A percentile compares a stretch with the other conserved stretches of the same genome.
Conservation (phyloP, 2,329 filamentous ascomycete genomes). For the Pyrenophora tritici-repentis region DNA sequence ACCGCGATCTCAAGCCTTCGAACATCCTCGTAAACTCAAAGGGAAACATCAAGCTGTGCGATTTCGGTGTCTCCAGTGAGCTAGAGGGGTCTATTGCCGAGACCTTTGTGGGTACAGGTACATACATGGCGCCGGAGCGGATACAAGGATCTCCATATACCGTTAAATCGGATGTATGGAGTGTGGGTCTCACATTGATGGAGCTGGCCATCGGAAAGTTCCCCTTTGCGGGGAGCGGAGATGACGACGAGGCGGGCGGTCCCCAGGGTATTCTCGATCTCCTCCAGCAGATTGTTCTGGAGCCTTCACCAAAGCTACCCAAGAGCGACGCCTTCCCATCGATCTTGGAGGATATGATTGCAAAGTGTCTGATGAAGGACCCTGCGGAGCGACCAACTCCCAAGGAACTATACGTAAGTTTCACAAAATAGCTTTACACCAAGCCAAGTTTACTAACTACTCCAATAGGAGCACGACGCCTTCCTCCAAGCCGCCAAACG, state of each 20-base stretch:
- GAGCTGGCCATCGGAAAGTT: constrained; percentile 97
- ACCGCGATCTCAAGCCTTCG: constrained; percentile 97
- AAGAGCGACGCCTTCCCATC: constrained; percentile 97
- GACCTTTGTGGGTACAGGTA: constrained; percentile 97
- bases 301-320: constrained; percentile 88
- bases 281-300: constrained; percentile 95
- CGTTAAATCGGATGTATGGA: constrained; percentile 98
- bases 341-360: constrained; percentile 95
- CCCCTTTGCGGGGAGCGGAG: constrained; percentile 86
- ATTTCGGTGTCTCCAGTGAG: constrained; percentile 98
- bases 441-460: constrained; percentile 20
- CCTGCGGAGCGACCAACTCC: constrained; percentile 89
- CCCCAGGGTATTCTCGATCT: constrained; percentile 95
- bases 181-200: constrained; percentile 93
- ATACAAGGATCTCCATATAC: constrained; percentile 98
- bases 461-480: constrained; percentile 78
- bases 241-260: constrained; percentile 67
- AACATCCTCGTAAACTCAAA: constrained; percentile 96
- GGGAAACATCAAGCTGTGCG: constrained; percentile 94
- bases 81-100: constrained; percentile 97
- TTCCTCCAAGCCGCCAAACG: constrained; percentile 97
- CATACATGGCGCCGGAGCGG: constrained; percentile 98
- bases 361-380: constrained; percentile 90
- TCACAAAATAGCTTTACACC: no score
- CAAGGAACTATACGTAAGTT: constrained; percentile 84